These are phyloP conservation scores for Candida gigantensis DNA, from an alignment of 1,139 yeast species.

Conservation along the genomic window DNA sequence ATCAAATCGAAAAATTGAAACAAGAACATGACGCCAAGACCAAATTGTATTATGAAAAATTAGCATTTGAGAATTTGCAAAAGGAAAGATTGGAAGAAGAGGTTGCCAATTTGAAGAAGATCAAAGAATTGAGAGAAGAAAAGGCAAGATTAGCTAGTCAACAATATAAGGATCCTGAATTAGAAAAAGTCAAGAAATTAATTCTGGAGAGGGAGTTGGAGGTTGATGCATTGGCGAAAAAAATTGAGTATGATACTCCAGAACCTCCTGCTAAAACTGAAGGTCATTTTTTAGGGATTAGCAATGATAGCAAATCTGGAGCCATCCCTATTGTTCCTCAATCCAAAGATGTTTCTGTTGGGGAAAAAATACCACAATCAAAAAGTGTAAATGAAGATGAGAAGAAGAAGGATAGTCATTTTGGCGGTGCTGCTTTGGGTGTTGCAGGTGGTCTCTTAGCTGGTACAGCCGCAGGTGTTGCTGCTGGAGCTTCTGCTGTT, in stretches of 20 bases:
- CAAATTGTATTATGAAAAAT: slow-evolving; percentile 30
- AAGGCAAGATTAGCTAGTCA: slow-evolving; percentile 34
- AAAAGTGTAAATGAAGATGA: slow-evolving; percentile 2
- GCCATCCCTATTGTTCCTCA: slow-evolving; percentile 9
- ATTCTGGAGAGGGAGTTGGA: slow-evolving; percentile 40
- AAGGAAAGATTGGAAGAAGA: slow-evolving; percentile 38
- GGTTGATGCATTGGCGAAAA: slow-evolving; percentile 27
- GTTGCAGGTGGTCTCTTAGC: slow-evolving; percentile 12
- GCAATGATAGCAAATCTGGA: slow-evolving; percentile 12
- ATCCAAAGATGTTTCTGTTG: slow-evolving; percentile 5
- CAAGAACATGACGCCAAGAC: slow-evolving; percentile 35
- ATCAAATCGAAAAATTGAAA: slow-evolving; percentile 36
- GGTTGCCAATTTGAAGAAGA: slow-evolving; percentile 41
- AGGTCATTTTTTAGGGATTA: slow-evolving; percentile 11
- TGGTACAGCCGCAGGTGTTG: slow-evolving; percentile 15
- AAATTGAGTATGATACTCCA: slow-evolving; percentile 3
- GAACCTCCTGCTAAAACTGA: slow-evolving; percentile 1
- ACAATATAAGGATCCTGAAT: slow-evolving; percentile 24
- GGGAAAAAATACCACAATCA: neutral
- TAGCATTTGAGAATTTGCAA: slow-evolving; percentile 39
- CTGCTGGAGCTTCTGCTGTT: slow-evolving; percentile 12
- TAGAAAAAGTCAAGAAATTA: slow-evolving; percentile 34
- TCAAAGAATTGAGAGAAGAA: slow-evolving; percentile 40
- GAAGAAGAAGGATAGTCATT: slow-evolving; percentile 2
- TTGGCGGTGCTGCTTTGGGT: slow-evolving; percentile 1